Evolutionary conservation across 2,329 filamentous ascomycete genomes (phyloP), one percentile per base, ranked within the genome.

Genomic region (Colletotrichum orbiculare): DNA sequence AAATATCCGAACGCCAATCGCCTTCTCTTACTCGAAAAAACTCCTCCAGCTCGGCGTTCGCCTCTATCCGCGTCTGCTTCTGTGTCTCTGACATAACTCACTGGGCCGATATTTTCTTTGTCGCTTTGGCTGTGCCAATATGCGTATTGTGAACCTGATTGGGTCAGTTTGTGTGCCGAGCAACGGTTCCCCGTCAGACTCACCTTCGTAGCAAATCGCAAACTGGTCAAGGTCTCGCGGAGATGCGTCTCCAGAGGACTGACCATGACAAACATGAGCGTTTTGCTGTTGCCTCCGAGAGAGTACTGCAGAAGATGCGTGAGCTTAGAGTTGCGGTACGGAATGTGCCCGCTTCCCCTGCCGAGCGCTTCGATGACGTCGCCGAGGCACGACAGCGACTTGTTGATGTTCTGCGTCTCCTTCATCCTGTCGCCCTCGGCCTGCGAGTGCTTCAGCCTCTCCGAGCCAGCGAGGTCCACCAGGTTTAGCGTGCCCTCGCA

Each of bases 181-280:
- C 13, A 0, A 8, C 37, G 2, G 15, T 12, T 9, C 13, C n/a
- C 8, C 2, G n/a, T n/a, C 11, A 37, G 10, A 73, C 81, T 74
- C 78, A 94, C 94, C 86, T 97, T 98, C 39, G 93, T 96, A 13
- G 96, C 96, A 78, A 99, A 99, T 73, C 96, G 91, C 77, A 99
- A 83, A 83, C 94, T 97, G 48, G 94, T 97, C 75, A 97, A 83
- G 3, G 94, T 97, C 83, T 99, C 96, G 73, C 91, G 91, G 69
- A 97, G 82, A 80, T 98, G 96, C 6, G 89, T 91, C 80, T 96
- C 92, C 64, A 98, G 82, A 39, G 96, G 96, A 71, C 91, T 96
- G 61, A 97, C 92, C 94, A 98, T 98, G 76, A 98, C 93, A 77
- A 99, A 97, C 96, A 99, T 99, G 72, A 99, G 89, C 1, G 96